Evolutionary conservation across 257 asterid species (phyloP), one percentile per base, ranked within the genome.

Genomic region (Solanum appendiculatum): DNA sequence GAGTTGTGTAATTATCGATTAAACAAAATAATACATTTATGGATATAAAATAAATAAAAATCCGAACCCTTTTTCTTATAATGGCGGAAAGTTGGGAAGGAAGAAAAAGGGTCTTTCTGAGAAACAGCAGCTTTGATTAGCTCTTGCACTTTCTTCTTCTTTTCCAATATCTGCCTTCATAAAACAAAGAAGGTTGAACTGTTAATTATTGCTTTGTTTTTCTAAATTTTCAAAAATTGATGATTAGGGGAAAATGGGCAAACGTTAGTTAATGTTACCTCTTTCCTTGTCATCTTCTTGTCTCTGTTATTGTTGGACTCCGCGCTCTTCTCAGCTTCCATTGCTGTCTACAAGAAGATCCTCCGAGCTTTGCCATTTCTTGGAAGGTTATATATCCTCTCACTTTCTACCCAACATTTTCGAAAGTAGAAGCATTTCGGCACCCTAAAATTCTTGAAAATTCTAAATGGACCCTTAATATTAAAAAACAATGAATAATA

Each of bases 81-180:
- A 89, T 89, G 96, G 80, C 91, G 91, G 86, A 93, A 92, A 15
- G 89, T 86, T 33, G 95, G 98, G 86, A 92, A 93, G 74, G 87
- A 88, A 85, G 90, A 77, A 89, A 95, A 94, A 56, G 91, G 95
- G 85, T 95, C 96, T 48, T 89, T 92, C 74, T 90, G 90, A 29
- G 90, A 91, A 51, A 87, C 88, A 88, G 97, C 98, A 75, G 90
- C 92, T 88, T 72, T 91, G 90, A 93, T 91, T 33, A 84, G 87
- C 77, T 87, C 93, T 27, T 89, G 91, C n/a, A 66, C 90, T 70
- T 92, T 83, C 90, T 90, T 94, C 96, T 93, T 96, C 92, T 89
- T 94, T 82, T 92, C 94, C 91, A 93, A 88, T 88, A 91, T 85
- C 98, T 96, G 91, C 90, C 83, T 90, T 91, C 87, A 73, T 44